These are phyloP conservation scores for Alternaria novae-zelandiae DNA, from an alignment of 2,329 filamentous ascomycete species.

Conservation along the genomic window DNA sequence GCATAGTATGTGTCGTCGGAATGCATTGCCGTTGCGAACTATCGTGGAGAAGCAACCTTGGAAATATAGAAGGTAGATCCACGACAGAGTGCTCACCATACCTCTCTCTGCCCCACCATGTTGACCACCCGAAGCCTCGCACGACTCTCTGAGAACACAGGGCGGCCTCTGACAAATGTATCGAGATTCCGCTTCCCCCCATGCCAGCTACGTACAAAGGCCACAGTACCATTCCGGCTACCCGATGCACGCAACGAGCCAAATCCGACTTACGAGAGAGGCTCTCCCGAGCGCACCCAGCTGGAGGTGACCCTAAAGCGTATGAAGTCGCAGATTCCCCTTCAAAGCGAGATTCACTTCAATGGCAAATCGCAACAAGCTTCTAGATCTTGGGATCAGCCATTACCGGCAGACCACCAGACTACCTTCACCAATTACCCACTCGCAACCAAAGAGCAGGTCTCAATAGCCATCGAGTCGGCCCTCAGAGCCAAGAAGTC, in stretches of 20 bases:
- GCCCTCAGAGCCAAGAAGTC: conserved; percentile 81
- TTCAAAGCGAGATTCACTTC: conserved; percentile 34
- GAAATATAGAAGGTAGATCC: conserved; percentile 4
- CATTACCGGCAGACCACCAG: conserved; percentile 60
- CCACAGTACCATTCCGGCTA: conserved; percentile 37
- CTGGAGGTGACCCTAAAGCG: conserved; percentile 33
- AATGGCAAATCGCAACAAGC: conserved; percentile 34
- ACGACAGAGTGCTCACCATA: neutral
- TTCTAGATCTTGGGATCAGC: conserved; percentile 33
- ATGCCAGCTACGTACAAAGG: conserved; percentile 31
- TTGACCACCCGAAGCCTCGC: conserved; percentile 22
- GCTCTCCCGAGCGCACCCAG: conserved; percentile 33
- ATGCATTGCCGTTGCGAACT: neutral
- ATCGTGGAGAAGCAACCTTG: neutral
- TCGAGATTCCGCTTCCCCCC: conserved; percentile 11
- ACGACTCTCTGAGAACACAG: conserved; percentile 6
- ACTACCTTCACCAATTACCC: conserved; percentile 80
- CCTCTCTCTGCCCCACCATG: conserved; percentile 14
- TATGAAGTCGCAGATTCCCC: conserved; percentile 34
- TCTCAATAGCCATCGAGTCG: conserved; percentile 77
- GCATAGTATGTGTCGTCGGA: neutral
- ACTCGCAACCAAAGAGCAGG: conserved; percentile 75
- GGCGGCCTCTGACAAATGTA: conserved; percentile 17
- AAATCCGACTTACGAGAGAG: conserved; percentile 37
- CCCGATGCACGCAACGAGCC: conserved; percentile 39